A percentile compares a stretch with the other conserved stretches of the same genome.
These are phyloP conservation scores for Lobosporangium transversale DNA, from an alignment of 192 early-diverging fungal species.

Conservation along the genomic window DNA sequence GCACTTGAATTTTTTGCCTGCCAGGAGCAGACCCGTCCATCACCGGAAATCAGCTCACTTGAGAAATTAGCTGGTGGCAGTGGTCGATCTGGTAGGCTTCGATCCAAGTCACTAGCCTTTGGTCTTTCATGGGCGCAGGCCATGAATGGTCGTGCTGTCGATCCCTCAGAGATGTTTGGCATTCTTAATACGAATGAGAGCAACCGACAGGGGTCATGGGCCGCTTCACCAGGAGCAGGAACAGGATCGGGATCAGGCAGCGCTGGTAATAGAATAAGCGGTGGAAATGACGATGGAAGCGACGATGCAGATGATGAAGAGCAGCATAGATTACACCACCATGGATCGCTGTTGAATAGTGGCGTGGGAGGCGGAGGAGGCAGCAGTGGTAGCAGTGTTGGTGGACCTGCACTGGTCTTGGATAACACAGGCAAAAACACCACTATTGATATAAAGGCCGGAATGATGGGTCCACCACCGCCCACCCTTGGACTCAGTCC, in stretches of 20 bases:
- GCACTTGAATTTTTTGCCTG: slow-evolving; percentile 44
- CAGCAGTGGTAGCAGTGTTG: too few species aligned
- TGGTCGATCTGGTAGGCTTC: background rate
- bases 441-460: background rate
- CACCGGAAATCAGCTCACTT: background rate
- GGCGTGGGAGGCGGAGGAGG: slow-evolving; percentile 5
- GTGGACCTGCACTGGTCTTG: slow-evolving; percentile 10
- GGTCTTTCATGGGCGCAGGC: slow-evolving; percentile 50
- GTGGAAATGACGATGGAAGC: background rate
- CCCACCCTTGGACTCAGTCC: background rate
- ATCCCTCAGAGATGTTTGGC: slow-evolving; percentile 28
- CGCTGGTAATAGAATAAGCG: background rate
- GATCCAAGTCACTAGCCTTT: slow-evolving; percentile 42
- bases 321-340: slow-evolving; percentile 22
- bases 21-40: slow-evolving; percentile 38
- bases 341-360: slow-evolving; percentile 1
- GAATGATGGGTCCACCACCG: background rate
- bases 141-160: slow-evolving; percentile 38
- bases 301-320: slow-evolving; percentile 1
- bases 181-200: slow-evolving; percentile 26
- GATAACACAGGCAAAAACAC: background rate
- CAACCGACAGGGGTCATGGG: slow-evolving; percentile 20
- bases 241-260: background rate
- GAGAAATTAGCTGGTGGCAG: background rate
- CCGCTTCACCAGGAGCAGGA: background rate